Evolutionary conservation across 2,329 filamentous ascomycete genomes (phyloP), one percentile per base, ranked within the genome.

Genomic region (Chlorencoelia australis): DNA sequence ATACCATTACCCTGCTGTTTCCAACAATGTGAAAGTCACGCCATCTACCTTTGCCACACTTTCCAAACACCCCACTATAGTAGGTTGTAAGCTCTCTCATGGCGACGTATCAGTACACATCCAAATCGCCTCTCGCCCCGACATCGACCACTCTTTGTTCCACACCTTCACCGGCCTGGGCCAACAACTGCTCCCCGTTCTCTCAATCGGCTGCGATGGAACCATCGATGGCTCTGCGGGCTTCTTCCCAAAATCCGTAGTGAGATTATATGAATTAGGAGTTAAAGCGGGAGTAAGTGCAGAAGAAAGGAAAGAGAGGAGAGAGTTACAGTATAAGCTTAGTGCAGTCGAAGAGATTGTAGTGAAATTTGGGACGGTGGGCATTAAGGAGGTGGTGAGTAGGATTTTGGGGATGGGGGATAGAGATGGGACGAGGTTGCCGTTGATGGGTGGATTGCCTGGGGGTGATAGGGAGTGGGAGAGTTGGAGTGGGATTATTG

Each of bases 11-110:
- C 76, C 77, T 1, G 75, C 72, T 34, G 76, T 82, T 15, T 76
- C 75, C 7, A 82, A 81, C 62, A 72, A 74, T 48, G 62, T 81
- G 49, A 66, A 67, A 47, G 65, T 81, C 40, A 60, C 66, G 1
- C 71, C 75, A 2, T 63, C 69, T 7, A 75, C 74, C 0, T 76
- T 73, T 50, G 71, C 56, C 13, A 55, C 52, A 0, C 70, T 82
- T 17, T 65, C 77, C 5, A 60, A 66, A 37, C 76, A 81, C 53
- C 66, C 71, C 19, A 81, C 81, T 51, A 79, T 81, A 40, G 75
- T 80, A 4, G 77, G 77, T 33, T 78, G 73, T 59, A 82, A 82
- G 59, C 69, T 82, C 47, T 80, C 75, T 1, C 77, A 82, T 54
- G 75, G 74, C 33, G 73, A 79, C 52, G 66, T 80, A 30, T 77